Evolutionary conservation across 768 basidiomycete species (phyloP), one percentile per base, ranked within the genome.

Genomic region (Chiua virens): DNA sequence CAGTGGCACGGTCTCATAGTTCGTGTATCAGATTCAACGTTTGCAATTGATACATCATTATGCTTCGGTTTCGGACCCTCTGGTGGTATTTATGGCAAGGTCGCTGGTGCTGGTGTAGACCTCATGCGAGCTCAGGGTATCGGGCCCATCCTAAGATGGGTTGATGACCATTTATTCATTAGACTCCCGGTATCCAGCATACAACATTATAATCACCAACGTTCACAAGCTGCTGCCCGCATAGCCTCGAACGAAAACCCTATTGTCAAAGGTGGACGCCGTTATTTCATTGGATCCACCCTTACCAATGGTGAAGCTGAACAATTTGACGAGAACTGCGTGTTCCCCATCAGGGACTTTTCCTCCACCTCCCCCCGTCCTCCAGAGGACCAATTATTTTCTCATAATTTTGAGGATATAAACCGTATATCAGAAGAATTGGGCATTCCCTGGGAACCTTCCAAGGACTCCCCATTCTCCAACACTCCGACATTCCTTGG

Each of bases 1-100:
- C 75, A 77, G 30, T 78, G 73, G 74, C 72, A 72, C 0, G 71
- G 61, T 0, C 22, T 64, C 0, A 70, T 75, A 0, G 56, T 76
- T 0, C 49, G 60, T 0, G 45, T 73, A 0, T 30, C 40, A 1
- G 42, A 54, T 0, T n/a, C 11, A 0, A 1, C 68, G 66, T 51
- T 51, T 23, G 38, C 44, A 10, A 18, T 51, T 1, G 22, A 51
- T n/a, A 41, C 45, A 0, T 14, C 38, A 0, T 3, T 35, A 3
- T 40, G 32, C 8, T 51, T 51, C 7, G 15, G 50, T 8, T 45
- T 41, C 8, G 25, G n/a, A 1, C 44, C 34, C 0, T 45, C 45
- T 10, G 36, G 17, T 0, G 54, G 54, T 3, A 22, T 40, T 0
- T 54, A 57, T 42, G 49, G 52, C 1, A 21, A 32, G 5, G 1